A percentile compares a stretch with the other conserved stretches of the same genome.
Conservation (phyloP, 768 basidiomycete species). For the Cystobasidium ongulense region DNA sequence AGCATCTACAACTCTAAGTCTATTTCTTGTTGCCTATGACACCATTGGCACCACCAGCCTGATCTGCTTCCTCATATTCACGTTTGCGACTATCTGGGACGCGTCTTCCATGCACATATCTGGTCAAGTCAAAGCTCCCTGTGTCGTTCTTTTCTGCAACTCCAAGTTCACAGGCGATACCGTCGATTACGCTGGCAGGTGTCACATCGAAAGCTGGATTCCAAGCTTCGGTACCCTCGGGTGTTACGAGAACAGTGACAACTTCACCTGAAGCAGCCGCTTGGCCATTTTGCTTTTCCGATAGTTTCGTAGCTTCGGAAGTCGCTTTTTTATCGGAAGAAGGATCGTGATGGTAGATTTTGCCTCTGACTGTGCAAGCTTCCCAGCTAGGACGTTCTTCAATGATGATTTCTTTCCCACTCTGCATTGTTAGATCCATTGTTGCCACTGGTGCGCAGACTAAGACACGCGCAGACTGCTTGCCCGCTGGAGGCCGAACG, state of each 20-base stretch:
- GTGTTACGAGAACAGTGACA: conserved; percentile 47
- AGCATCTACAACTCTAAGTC: no score
- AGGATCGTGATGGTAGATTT: conserved; percentile 54
- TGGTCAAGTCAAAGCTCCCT: conserved; percentile 40
- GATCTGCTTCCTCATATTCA: conserved; percentile 8
- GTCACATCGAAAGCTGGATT: conserved; percentile 98
- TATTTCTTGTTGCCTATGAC: not conserved
- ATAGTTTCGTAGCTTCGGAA: conserved; percentile 4
- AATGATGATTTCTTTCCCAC: conserved; percentile 63
- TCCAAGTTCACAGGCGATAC: conserved; percentile 90
- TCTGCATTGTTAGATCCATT: conserved; percentile 64
- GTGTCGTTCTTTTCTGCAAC: conserved; percentile 67
- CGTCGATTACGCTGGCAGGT: conserved; percentile 83
- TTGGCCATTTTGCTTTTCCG: conserved; percentile 7
- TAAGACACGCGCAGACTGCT: conserved; percentile 53
- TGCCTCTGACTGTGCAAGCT: conserved; percentile 78
- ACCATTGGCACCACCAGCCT: conserved; percentile 28
- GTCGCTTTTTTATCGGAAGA: conserved; percentile 1
- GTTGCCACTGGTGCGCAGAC: conserved; percentile 89
- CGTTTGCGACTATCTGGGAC: conserved; percentile 3
- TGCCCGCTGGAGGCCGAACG: conserved; percentile 51
- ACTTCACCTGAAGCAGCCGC: conserved; percentile 51
- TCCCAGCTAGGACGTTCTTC: conserved; percentile 83
- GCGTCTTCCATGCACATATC: conserved; percentile 14
- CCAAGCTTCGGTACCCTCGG: conserved; percentile 49